Percentiles rank a stretch among this genome's conserved stretches.
phyloP scores from a whole-genome alignment of 1,284 basidiomycete genomes.

The Cryptococcus neoformans region DNA sequence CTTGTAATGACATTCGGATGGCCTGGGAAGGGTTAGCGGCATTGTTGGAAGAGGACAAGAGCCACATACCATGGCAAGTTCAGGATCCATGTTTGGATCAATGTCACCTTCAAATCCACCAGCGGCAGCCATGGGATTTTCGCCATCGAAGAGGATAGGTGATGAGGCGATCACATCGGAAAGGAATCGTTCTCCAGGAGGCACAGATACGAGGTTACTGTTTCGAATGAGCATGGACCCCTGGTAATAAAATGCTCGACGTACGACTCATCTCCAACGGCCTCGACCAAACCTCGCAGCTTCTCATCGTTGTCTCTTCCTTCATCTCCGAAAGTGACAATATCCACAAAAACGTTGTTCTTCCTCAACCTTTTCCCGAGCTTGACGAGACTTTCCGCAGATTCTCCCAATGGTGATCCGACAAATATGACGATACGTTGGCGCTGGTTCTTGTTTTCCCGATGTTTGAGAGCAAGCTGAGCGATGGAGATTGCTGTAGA shows the following conservation, averaged over 20 bases:
- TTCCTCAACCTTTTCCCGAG: constrained; percentile 98
- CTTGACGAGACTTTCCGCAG: constrained; percentile 73
- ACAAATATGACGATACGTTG: constrained; percentile 94
- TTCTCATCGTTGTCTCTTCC: constrained; percentile 48
- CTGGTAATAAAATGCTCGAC: too few relatives aligned
- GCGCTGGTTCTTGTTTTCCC: constrained; percentile 97
- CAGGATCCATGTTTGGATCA: constrained; percentile 92
- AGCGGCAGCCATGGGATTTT: constrained; percentile 58
- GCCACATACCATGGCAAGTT: constrained; percentile 82
- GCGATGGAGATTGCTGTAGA: constrained; percentile 89
- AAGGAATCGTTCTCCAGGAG: constrained; percentile 72
- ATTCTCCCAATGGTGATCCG: constrained; percentile 69
- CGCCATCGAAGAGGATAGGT: constrained; percentile 76
- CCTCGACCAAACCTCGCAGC: constrained; percentile 48
- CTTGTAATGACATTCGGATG: constrained; percentile 95
- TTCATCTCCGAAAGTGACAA: constrained; percentile 66
- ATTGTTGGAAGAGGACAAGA: neutral
- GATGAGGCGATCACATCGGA: constrained; percentile 81
- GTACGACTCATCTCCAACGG: constrained; percentile 53
- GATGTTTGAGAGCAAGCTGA: constrained; percentile 93
- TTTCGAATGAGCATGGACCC: too few relatives aligned
- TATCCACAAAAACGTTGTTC: constrained; percentile 96
- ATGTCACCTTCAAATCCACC: constrained; percentile 66
- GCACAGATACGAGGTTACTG: constrained; percentile 73
- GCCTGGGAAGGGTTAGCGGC: constrained; percentile 57